Evolutionary conservation across 345 rosid species (phyloP), one percentile per base, ranked within the genome.

Genomic region (Melaleuca alternifolia): DNA sequence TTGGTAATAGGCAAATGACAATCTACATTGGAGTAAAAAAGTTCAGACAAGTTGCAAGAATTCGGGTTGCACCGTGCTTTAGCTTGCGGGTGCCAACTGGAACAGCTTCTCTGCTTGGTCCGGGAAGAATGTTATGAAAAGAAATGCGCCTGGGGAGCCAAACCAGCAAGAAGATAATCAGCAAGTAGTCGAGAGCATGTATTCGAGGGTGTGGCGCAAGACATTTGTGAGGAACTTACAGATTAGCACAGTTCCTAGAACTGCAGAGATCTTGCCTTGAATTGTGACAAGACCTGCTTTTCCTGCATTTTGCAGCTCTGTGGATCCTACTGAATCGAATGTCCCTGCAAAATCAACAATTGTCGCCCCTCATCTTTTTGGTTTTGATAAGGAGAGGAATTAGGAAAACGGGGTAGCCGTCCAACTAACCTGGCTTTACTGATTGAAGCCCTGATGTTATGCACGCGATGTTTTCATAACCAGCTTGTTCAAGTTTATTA

Each of bases 181-280:
- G 79, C 41, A 61, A 44, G 37, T 21, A 1, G n/a, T 48, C 13
- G 10, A 46, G 10, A 46, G 79, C 79, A 71, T 10, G 44, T 62
- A 48, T 26, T 20, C 48, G 15, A 23, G 33, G 44, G 48, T 48
- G 30, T 37, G 12, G 41, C 20, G 11, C 50, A n/a, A 51, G n/a
- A 51, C 46, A 13, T 44, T 26, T 16, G 21, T 51, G 48, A 46
- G 23, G 28, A 50, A 91, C 98, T 94, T 91, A 97, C 99, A 97
- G 89, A 97, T 85, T 21, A 97, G 99, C 54, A 96, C 95, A 20
- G 99, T 96, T 90, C 98, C 98, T 8, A 97, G 94, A 16, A 96
- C 96, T 79, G 98, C 98, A 23, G 99, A 96, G 90, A 96, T 95
- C 89, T 95, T 91, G 87, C 99, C 99, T 94, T 96, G 99, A 86